phyloP scores from a whole-genome alignment of 192 early-diverging fungal genomes.

The Podila epicladia region DNA sequence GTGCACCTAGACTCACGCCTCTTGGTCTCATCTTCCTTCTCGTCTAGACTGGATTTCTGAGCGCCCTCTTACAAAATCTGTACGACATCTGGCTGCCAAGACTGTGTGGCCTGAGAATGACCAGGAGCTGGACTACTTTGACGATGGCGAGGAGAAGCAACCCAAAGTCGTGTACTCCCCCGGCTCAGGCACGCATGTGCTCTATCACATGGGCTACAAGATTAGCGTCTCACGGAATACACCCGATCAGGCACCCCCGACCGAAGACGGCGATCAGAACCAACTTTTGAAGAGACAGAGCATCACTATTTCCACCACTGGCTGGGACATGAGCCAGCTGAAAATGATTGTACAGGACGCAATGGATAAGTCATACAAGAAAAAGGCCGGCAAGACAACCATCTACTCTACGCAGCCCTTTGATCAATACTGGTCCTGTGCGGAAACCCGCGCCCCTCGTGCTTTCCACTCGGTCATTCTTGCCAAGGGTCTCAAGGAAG shows the following conservation, averaged over 20 bases:
- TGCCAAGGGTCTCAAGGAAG: conserved; percentile 57
- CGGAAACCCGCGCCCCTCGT: conserved; percentile 41
- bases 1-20: too few relatives aligned
- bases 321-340: conserved; percentile 34
- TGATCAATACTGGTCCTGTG: conserved; percentile 39
- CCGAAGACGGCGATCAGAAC: conserved; percentile 28
- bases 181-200: conserved; percentile 35
- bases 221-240: conserved; percentile 35
- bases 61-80: too few relatives aligned
- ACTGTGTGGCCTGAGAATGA: conserved; percentile 38
- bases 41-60: too few relatives aligned
- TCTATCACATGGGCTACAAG: conserved; percentile 50
- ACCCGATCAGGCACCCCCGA: conserved; percentile 22
- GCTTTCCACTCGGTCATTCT: conserved; percentile 57
- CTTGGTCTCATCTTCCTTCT: too few relatives aligned
- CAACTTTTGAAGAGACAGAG: conserved; percentile 41
- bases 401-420: conserved; percentile 46
- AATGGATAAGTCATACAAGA: conserved; percentile 47
- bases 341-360: conserved; percentile 15
- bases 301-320: conserved; percentile 35
- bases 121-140: conserved; percentile 15
- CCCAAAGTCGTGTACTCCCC: conserved; percentile 37
- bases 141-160: conserved; percentile 22
- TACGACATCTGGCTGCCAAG: conserved; percentile 46
- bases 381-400: conserved; percentile 48